A percentile compares a stretch with the other conserved stretches of the same genome.
phyloP scores from a whole-genome alignment of 805 yeast genomes.

The Teunomyces stri region DNA sequence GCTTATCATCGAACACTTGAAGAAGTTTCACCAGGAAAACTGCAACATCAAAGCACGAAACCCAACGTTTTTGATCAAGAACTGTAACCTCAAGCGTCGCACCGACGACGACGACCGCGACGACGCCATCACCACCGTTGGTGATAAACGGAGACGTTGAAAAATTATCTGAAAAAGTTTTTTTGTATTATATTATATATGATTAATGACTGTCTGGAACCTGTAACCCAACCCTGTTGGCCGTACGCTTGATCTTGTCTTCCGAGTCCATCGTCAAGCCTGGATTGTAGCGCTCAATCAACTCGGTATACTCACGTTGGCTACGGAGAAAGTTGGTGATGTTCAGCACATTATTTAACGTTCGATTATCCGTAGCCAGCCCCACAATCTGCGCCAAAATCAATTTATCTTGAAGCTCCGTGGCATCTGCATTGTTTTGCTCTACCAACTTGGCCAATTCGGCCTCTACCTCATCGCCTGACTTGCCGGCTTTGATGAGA shows the following conservation, averaged over 20 bases:
- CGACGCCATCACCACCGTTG: constrained; percentile 9
- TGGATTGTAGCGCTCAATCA: constrained; percentile 84
- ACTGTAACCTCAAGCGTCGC: constrained; percentile 30
- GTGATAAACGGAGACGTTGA: constrained; percentile 12
- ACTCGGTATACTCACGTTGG: constrained; percentile 74
- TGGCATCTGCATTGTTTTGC: constrained; percentile 8
- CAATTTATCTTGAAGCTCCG: constrained; percentile 5
- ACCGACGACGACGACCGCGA: constrained; percentile 21
- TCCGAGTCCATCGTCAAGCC: constrained; percentile 74
- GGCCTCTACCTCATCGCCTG: constrained; percentile 34
- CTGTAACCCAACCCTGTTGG: constrained; percentile 81
- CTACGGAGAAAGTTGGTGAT: constrained; percentile 60
- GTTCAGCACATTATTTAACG: constrained; percentile 49
- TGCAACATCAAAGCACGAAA: constrained; percentile 25
- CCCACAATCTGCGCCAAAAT: constrained; percentile 23
- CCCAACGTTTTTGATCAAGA: constrained; percentile 23
- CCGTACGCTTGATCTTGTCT: constrained; percentile 77
- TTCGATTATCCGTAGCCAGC: constrained; percentile 11
- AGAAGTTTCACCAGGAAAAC: constrained; percentile 37
- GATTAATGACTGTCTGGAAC: constrained; percentile 25
- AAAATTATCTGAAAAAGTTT: background rate
- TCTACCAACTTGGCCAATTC: constrained; percentile 14
- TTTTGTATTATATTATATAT: background rate
- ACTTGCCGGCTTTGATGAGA: constrained; percentile 32
- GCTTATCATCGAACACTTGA: constrained; percentile 37